Evolutionary conservation across 306 rosid genomes (phyloP).

Genomic region (Inga oerstediana): DNA sequence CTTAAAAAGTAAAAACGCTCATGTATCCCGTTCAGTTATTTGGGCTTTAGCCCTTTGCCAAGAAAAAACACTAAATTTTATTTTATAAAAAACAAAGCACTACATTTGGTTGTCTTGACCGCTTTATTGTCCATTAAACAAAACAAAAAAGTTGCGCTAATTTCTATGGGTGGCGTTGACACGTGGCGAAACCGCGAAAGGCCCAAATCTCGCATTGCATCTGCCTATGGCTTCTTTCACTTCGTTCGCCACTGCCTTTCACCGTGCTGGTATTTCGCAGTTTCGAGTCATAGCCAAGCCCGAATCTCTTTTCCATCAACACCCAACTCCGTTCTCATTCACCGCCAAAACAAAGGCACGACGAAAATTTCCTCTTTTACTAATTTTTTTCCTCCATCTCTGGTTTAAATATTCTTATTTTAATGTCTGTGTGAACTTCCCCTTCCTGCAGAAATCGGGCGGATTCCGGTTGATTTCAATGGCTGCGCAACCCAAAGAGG

Average conservation of each 20-base stretch:
- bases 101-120: neutral
- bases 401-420: neutral
- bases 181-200: neutral
- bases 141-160: neutral
- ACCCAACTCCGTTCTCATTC: conserved; percentile 43
- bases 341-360: conserved; percentile 55
- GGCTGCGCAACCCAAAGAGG: conserved; percentile 77
- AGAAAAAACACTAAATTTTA: neutral
- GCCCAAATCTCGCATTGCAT: conserved; percentile 1
- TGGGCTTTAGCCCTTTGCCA: neutral
- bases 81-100: too few relatives aligned
- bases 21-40: neutral
- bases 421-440: neutral
- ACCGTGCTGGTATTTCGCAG: conserved; percentile 38
- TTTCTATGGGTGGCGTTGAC: neutral
- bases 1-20: neutral
- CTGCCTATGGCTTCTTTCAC: conserved; percentile 45
- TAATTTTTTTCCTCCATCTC: neutral
- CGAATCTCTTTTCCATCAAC: neutral
- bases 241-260: conserved; percentile 43
- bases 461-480: conserved; percentile 64
- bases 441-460: conserved; percentile 45
- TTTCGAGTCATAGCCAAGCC: conserved; percentile 46
- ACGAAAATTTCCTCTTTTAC: neutral
- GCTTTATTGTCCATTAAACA: neutral